Base-by-base conservation (phyloP, 768 basidiomycete species). In the Mycena maculata region DNA sequence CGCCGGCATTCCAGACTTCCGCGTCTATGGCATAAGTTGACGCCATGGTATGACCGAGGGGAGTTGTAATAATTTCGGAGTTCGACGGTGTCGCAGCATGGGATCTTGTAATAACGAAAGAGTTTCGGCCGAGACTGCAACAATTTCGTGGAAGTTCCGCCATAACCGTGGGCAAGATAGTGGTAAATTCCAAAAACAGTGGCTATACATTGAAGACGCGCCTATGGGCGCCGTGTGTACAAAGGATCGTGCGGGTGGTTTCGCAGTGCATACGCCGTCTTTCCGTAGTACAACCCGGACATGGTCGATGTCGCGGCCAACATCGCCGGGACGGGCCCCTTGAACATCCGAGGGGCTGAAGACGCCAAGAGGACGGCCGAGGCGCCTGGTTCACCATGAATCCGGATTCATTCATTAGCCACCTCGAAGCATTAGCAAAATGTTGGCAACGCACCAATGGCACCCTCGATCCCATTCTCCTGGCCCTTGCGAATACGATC, bases 301-400 rank as follows among this genome's bases (percentile, higher is more conserved):
- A 82, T 79, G 2, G 89, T 83, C 13, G 91, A 88, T 7, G 91
- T 88, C 23, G 86, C 76, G 12, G 92, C 84, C 36, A 94, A 81
- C 28, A 88, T 73, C 7, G 82, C 80, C 8, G 93, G 93, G 0
- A 95, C 85, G 1, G 93, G 93, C 4, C 92, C 92, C 76, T 93
- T 94, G 13, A 85, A 76, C 42, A 87, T 80, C 45, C 93, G 88
- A 7, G 93, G 93, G 31, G 90, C 74, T 11, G 93, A 94, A 2
- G 93, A 93, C 30, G 92, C 76, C 55, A 94, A 79, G 28, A 94
- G 84, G 12, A 95, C 74, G 13, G 90, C 89, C 53, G 93, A 94
- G 3, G 93, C 92, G 73, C 90, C 93, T 93, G 67, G n/a, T n/a
- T n/a, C n/a, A n/a, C n/a, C n/a, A 42, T 15, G 22, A 57, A 2